phyloP scores from a whole-genome alignment of 2,329 filamentous ascomycete genomes.

The Cercospora janseana region DNA sequence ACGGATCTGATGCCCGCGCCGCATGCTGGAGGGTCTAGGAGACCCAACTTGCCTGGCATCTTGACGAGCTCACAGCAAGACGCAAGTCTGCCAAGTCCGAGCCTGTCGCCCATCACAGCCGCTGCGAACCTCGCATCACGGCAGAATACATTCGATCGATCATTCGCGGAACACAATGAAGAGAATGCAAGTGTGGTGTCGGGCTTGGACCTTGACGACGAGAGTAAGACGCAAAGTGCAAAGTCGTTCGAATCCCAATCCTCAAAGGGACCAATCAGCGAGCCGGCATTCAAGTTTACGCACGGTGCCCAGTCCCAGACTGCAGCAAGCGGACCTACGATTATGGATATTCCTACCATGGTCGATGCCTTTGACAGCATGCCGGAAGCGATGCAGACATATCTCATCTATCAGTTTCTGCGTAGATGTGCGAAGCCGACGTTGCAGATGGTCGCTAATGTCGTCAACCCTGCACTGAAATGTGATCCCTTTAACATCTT shows the following conservation, averaged over 20 bases:
- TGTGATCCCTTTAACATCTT: slow-evolving; percentile 86
- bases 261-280: slow-evolving; percentile 12
- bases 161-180: slow-evolving; percentile 35
- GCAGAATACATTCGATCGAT: slow-evolving; percentile 36
- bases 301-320: slow-evolving; percentile 13
- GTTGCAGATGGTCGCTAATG: slow-evolving; percentile 81
- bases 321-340: slow-evolving; percentile 31
- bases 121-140: slow-evolving; percentile 59
- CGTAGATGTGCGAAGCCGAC: slow-evolving; percentile 84
- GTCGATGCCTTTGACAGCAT: slow-evolving; percentile 88
- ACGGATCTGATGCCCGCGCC: slow-evolving; percentile 62
- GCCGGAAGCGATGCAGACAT: slow-evolving; percentile 87
- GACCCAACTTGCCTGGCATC: slow-evolving; percentile 50
- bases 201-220: slow-evolving; percentile 37
- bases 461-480: slow-evolving; percentile 90
- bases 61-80: slow-evolving; percentile 76
- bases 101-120: slow-evolving; percentile 83
- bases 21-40: slow-evolving; percentile 20
- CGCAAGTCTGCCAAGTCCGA: slow-evolving; percentile 89
- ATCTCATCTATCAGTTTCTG: slow-evolving; percentile 94
- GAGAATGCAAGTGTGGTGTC: slow-evolving; percentile 37
- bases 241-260: slow-evolving; percentile 30
- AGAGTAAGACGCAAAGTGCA: slow-evolving; percentile 28
- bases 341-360: slow-evolving; percentile 81
- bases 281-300: slow-evolving; percentile 21